These are phyloP conservation scores for Mrakiaceae sp. DNA, from an alignment of 1,284 basidiomycete genomes.

Conservation along the genomic window DNA sequence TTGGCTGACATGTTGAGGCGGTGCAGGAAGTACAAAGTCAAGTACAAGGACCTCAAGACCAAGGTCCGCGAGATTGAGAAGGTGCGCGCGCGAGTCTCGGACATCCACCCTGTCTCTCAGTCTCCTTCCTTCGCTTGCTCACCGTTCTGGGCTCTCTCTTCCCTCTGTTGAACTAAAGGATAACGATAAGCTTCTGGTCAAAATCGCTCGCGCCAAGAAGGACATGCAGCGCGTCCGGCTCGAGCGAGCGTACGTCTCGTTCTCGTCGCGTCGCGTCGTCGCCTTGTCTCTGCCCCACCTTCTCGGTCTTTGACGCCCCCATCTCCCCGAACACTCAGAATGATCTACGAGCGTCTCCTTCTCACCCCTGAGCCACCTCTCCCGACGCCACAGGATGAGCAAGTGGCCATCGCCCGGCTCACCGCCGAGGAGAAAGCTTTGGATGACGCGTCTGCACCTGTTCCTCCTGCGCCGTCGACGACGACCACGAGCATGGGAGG, in stretches of 20 bases:
- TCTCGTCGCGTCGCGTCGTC: background rate
- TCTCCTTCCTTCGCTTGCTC: conserved; percentile 11
- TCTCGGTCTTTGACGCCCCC: too few species aligned
- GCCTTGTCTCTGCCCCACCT: background rate
- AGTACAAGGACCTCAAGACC: conserved; percentile 79
- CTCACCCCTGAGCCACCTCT: too few species aligned
- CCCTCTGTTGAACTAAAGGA: conserved; percentile 43
- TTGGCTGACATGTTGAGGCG: too few species aligned
- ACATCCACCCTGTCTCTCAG: conserved; percentile 1
- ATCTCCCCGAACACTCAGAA: background rate
- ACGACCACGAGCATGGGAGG: too few species aligned
- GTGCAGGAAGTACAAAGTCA: conserved; percentile 59
- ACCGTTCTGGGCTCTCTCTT: conserved; percentile 17
- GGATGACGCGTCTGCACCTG: too few species aligned
- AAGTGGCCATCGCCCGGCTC: too few species aligned
- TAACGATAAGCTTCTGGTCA: conserved; percentile 74
- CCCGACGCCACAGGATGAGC: too few species aligned
- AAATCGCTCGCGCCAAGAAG: conserved; percentile 66
- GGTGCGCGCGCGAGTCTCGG: conserved; percentile 40
- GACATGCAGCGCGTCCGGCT: conserved; percentile 79
- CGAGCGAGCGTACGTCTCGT: conserved; percentile 62
- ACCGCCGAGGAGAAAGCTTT: too few species aligned
- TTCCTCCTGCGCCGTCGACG: too few species aligned
- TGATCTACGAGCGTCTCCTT: background rate
- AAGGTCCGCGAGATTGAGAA: conserved; percentile 80